Conservation (phyloP, 495 filamentous ascomycete species). For the Parachaetomium inaequale region DNA sequence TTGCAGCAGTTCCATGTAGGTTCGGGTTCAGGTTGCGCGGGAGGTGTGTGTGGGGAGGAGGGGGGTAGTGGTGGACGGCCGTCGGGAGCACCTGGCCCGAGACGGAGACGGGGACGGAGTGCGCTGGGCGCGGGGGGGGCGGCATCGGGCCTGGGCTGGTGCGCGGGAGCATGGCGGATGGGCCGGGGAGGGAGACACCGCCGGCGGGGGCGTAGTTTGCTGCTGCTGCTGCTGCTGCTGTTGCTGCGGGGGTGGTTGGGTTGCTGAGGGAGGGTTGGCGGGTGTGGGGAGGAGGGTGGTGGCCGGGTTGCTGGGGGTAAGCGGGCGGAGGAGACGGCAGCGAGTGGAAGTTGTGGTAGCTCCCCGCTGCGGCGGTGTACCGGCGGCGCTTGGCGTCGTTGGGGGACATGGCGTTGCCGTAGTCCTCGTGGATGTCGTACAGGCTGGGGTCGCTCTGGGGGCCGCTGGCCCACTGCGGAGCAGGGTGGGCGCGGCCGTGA, state of each 20-base stretch:
- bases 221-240: no score
- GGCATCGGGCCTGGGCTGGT: conserved; percentile 11
- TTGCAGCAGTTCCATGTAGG: no score
- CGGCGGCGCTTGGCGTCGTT: conserved; percentile 59
- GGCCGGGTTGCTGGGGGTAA: conserved; percentile 1
- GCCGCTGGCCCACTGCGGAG: conserved; percentile 10
- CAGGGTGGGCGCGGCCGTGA: background rate
- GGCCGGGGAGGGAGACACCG: conserved; percentile 10
- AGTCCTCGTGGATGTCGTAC: conserved; percentile 37
- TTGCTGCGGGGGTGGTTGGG: conserved; percentile 14
- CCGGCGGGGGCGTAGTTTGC: background rate
- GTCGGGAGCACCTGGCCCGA: background rate
- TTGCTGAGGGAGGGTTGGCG: conserved; percentile 20
- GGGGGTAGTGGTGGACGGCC: background rate
- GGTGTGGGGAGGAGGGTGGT: conserved; percentile 1
- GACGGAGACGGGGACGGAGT: background rate
- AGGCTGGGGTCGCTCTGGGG: background rate
- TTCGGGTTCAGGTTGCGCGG: no score
- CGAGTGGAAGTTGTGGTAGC: conserved; percentile 24
- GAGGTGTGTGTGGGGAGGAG: no score
- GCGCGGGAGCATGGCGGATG: conserved; percentile 5
- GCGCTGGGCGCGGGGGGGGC: background rate
- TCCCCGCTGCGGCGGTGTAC: conserved; percentile 36
- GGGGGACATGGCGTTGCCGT: conserved; percentile 39
- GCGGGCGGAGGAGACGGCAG: conserved; percentile 22